Percentiles rank a stretch among this genome's conserved stretches.
Conservation (phyloP, 352 stramenopile genomes). For the Phytophthora citrophthora region DNA sequence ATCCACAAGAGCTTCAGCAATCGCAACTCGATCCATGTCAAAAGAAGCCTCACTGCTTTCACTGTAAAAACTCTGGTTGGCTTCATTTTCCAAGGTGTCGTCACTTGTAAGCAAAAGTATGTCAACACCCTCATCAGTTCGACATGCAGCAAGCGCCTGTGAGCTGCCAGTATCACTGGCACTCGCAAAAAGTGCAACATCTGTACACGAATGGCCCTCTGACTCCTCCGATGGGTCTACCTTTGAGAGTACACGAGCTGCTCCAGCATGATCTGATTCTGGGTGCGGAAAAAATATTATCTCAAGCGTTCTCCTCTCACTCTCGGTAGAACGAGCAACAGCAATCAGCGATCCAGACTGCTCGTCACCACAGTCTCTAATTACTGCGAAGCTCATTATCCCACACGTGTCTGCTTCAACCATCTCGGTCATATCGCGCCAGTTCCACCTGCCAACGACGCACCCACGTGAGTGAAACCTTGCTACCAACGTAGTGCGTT, state of each 20-base stretch:
- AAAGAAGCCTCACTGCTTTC: neutral
- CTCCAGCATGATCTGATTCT: neutral
- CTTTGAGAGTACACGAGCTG: constrained; percentile 6
- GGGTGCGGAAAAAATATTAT: constrained; percentile 6
- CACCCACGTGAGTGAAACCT: neutral
- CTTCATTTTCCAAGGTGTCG: neutral
- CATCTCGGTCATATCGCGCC: constrained; percentile 33
- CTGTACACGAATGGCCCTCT: neutral
- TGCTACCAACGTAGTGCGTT: neutral
- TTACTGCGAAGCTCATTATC: constrained; percentile 32
- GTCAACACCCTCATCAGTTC: constrained; percentile 7
- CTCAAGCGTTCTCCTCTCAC: constrained; percentile 10
- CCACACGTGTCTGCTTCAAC: constrained; percentile 15
- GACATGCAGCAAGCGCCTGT: constrained; percentile 17
- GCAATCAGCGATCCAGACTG: constrained; percentile 4
- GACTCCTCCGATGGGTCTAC: neutral
- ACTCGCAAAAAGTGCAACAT: constrained; percentile 11
- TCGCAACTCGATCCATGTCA: constrained; percentile 7
- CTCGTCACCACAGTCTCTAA: neutral
- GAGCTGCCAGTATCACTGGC: neutral
- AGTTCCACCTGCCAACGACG: constrained; percentile 42
- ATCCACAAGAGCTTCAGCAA: constrained; percentile 21
- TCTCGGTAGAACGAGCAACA: constrained; percentile 5
- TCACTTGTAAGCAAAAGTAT: constrained; percentile 10
- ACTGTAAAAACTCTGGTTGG: constrained; percentile 3